Conservation (phyloP, 2,329 filamentous ascomycete species). For the Paracoccidioides lutzii region DNA sequence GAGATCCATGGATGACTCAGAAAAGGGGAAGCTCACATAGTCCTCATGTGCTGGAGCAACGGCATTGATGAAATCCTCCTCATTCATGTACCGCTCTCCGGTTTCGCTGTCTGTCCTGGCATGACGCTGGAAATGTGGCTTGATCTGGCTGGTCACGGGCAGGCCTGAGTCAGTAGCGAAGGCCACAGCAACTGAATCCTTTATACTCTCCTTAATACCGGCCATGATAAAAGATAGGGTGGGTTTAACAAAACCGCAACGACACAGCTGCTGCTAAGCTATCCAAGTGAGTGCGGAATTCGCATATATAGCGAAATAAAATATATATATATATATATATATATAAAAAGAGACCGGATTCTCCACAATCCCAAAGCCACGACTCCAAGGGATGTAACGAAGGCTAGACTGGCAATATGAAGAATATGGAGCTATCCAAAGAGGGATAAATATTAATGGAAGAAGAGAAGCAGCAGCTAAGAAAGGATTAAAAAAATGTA, state of each 20-base stretch:
- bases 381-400: neutral
- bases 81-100: constrained; percentile 67
- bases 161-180: constrained; percentile 44
- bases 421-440: neutral
- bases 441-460: too few relatives aligned
- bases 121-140: constrained; percentile 61
- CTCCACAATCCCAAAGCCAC: neutral
- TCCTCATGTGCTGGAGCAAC: constrained; percentile 78
- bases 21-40: constrained; percentile 54
- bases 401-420: neutral
- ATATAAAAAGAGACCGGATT: neutral
- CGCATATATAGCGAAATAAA: neutral
- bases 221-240: constrained; percentile 24
- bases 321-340: neutral
- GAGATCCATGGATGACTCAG: neutral
- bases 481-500: too few relatives aligned
- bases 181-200: constrained; percentile 62
- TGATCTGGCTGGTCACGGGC: constrained; percentile 52
- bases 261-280: neutral
- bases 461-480: too few relatives aligned
- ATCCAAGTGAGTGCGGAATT: neutral
- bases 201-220: constrained; percentile 56
- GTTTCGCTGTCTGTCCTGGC: constrained; percentile 61
- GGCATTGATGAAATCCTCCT: constrained; percentile 80
- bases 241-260: neutral